Evolutionary conservation across 257 asterid genomes (phyloP).

Genomic region (Solanum sitiens): DNA sequence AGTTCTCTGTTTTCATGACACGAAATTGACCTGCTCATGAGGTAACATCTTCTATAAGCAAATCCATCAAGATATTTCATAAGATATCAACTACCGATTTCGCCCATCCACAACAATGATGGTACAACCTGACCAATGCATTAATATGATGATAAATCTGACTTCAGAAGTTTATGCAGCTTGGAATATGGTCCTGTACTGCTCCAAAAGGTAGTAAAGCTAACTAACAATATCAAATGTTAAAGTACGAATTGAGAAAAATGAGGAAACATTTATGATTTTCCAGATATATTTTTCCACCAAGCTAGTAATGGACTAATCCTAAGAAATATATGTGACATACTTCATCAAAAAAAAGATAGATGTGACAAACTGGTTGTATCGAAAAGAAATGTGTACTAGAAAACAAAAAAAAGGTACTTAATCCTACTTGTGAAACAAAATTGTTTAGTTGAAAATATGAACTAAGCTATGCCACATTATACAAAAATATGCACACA

Average conservation of each 20-base stretch:
- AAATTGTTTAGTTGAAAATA: neutral
- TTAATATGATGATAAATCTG: constrained; percentile 1
- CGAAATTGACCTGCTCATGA: neutral
- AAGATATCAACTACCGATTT: neutral
- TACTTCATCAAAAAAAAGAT: neutral
- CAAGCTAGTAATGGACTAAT: neutral
- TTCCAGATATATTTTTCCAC: neutral
- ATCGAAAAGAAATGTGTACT: neutral
- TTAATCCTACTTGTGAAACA: neutral
- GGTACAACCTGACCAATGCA: neutral
- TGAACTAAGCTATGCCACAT: constrained; percentile 4
- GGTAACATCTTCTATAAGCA: neutral
- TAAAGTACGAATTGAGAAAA: neutral
- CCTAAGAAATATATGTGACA: neutral
- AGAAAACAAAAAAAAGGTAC: neutral
- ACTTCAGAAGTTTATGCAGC: neutral
- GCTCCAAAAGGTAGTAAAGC: neutral
- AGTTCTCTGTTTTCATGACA: neutral
- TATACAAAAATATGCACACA: neutral
- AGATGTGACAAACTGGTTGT: neutral
- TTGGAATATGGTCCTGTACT: neutral
- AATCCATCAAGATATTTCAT: neutral
- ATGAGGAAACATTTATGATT: neutral
- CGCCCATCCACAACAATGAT: neutral
- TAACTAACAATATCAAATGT: neutral